These are phyloP conservation scores for Ascochyta clinopodiicola DNA, from an alignment of 2,329 filamentous ascomycete species.

Conservation along the genomic window DNA sequence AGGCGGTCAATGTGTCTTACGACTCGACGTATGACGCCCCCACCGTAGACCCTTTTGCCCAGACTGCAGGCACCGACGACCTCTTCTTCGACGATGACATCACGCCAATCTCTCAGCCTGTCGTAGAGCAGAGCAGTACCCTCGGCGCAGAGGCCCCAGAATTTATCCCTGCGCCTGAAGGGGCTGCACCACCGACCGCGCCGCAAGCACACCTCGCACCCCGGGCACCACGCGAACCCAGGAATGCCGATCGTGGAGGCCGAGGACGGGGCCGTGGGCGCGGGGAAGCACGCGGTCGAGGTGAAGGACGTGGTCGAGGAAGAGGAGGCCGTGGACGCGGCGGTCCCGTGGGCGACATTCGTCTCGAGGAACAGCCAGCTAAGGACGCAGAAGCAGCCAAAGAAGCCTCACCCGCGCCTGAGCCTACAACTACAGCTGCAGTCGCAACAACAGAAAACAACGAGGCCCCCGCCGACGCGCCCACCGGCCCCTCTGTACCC, in stretches of 20 bases:
- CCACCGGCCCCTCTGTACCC: conserved; percentile 32
- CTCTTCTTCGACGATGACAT: conserved; percentile 61
- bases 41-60: conserved; percentile 55
- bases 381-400: conserved; percentile 26
- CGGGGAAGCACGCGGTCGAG: conserved; percentile 28
- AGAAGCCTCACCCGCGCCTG: conserved; percentile 29
- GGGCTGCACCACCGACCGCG: conserved; percentile 23
- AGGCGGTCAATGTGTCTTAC: conserved; percentile 25
- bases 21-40: conserved; percentile 39
- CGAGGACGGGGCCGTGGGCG: conserved; percentile 36
- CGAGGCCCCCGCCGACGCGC: conserved; percentile 25
- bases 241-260: conserved; percentile 37
- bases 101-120: conserved; percentile 53
- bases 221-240: conserved; percentile 35
- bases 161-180: conserved; percentile 29
- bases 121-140: conserved; percentile 43
- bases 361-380: conserved; percentile 13
- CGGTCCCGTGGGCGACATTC: conserved; percentile 12
- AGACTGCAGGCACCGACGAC: conserved; percentile 58
- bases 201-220: conserved; percentile 31
- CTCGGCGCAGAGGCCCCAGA: conserved; percentile 27
- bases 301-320: conserved; percentile 31
- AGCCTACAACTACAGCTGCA: conserved; percentile 2
- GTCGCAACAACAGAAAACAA: conserved; percentile 18
- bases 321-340: conserved; percentile 29